Base-by-base conservation (phyloP, 106 monocot species). In the Agapanthus africanus region DNA sequence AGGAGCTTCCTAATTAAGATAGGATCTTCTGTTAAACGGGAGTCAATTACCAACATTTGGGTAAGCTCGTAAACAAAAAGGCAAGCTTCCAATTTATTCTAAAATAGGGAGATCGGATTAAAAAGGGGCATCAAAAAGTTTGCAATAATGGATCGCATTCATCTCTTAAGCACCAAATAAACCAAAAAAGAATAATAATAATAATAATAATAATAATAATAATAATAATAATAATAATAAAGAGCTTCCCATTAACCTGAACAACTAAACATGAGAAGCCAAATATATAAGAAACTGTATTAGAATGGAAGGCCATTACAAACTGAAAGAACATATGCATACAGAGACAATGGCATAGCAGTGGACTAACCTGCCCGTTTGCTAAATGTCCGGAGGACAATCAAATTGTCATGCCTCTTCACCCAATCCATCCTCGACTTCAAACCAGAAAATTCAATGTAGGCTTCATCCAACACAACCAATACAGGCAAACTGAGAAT, bases 351-450 rank as follows among this genome's bases (percentile, higher is more conserved):
- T 30, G 31, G 11, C n/a, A n/a, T n/a, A n/a, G n/a, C n/a, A n/a
- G n/a, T n/a, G n/a, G 21, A 71, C 62, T 66, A 14, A 95, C 99
- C 99, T 71, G 99, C 99, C 85, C 99, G 67, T 81, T 99, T 99
- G 83, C 99, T 99, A 81, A 99, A 99, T 74, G 99, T 99, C 13
- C 99, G 83, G 13, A 99, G 90, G 33, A 99, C 87, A 65, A 93
- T 90, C 77, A 99, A 77, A 68, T 99, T 99, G 21, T 99, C 99
- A 76, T 99, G 90, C 70, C 83, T 87, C 83, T 87, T 99, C 23
- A 99, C 99, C 99, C 99, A 99, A 61, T 80, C 76, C 99, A 99
- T 99, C 75, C 73, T 93, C 37, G 99, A 90, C 64, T 81, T 79
- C 52, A 93, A 35, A 59, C 86, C 86, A 64, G 99, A 80, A 69